Evolutionary conservation across 2,329 filamentous ascomycete species (phyloP), one percentile per base, ranked within the genome.

Genomic region (Lomentospora prolificans): DNA sequence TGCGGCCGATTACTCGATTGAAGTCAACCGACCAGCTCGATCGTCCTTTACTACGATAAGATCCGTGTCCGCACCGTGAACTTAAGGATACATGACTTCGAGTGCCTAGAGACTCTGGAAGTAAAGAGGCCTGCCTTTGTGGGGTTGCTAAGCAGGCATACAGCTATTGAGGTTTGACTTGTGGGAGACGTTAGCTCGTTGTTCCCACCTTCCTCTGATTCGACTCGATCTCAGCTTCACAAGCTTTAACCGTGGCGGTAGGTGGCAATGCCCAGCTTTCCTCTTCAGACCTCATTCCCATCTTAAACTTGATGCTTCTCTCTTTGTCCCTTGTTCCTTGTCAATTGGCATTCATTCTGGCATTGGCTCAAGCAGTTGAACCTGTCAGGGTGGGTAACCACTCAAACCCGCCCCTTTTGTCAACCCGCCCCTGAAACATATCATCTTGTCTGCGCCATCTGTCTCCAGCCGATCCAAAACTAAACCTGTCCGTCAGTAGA

Each of bases 151-250:
- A 56, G 54, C 33, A 51, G 54, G 46, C 46, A 56, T 31, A 64
- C 12, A 33, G 30, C 66, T 66, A 64, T 67, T 72, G 67, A 72
- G 69, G 67, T 69, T 71, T 71, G 67, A 66, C 69, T 65, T 66
- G 75, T 79, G 76, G 80, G 79, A 82, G 77, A 81, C 79, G 78
- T 82, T 82, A 78, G 72, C 77, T 82, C 80, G 79, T 80, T 77
- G 73, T 76, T 82, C 76, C 79, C 75, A 75, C 74, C 67, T 66
- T 67, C 69, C 67, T 72, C 69, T 73, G 72, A 69, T 73, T 72
- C 74, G 72, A 69, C 73, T 68, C 68, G 68, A 70, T 69, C 68
- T 68, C 71, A 70, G 67, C 69, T 61, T 64, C 65, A 63, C 62
- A 63, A 19, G 14, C 65, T 62, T 65, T 62, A 65, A 75, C 69